These are phyloP conservation scores for Mycena vitilis DNA, from an alignment of 768 basidiomycete genomes.

Conservation along the genomic window DNA sequence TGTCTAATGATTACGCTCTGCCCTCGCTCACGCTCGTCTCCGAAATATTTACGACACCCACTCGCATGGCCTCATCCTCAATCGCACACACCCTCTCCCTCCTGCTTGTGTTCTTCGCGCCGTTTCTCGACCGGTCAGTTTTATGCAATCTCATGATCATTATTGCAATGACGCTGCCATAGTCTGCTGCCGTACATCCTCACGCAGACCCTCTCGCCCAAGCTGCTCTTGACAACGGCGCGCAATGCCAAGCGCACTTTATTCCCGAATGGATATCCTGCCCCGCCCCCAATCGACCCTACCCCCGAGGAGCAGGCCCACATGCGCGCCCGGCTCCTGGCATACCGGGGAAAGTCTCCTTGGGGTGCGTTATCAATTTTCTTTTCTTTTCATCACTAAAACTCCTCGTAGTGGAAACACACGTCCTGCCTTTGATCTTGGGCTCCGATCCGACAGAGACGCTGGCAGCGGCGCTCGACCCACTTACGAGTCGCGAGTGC, in stretches of 20 bases:
- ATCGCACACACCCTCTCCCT: conserved; percentile 60
- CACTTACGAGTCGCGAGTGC: conserved; percentile 71
- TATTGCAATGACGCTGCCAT: background rate
- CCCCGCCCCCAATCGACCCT: conserved; percentile 77
- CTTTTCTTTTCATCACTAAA: background rate
- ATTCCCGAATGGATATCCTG: conserved; percentile 93
- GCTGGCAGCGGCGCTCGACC: conserved; percentile 67
- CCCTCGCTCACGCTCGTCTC: conserved; percentile 59
- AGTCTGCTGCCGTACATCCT: conserved; percentile 81
- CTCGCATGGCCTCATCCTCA: conserved; percentile 61
- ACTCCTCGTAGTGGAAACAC: conserved; percentile 42
- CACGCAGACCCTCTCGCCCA: conserved; percentile 60
- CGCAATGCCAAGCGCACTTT: conserved; percentile 74
- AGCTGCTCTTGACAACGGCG: conserved; percentile 64
- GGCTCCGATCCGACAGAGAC: conserved; percentile 64
- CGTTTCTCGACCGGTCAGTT: conserved; percentile 71
- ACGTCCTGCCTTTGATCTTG: conserved; percentile 63
- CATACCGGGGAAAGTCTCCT: conserved; percentile 40
- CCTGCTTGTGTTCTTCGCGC: conserved; percentile 57
- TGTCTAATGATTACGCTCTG: conserved; percentile 50
- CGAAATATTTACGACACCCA: conserved; percentile 60
- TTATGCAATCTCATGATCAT: background rate
- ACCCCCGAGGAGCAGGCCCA: conserved; percentile 78
- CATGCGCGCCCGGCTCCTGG: conserved; percentile 59
- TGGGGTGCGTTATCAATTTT: conserved; percentile 24